A percentile compares a stretch with the other conserved stretches of the same genome.
These are phyloP conservation scores for Tulasnella sp. DNA, from an alignment of 768 basidiomycete species.

Conservation along the genomic window DNA sequence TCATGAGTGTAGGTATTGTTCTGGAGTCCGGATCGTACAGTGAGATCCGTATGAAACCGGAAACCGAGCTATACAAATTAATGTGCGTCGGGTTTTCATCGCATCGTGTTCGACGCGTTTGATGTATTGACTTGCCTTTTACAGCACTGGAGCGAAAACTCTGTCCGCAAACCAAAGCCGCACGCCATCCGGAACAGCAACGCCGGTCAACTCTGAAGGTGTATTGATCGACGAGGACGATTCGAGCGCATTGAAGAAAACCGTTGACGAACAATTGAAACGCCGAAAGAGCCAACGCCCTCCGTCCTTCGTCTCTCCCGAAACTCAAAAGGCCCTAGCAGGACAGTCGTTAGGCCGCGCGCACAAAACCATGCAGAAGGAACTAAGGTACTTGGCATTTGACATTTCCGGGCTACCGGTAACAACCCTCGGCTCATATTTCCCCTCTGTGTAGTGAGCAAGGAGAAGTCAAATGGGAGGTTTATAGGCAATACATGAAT, in stretches of 20 bases:
- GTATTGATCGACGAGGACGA: not conserved
- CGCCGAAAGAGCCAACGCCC: conserved; percentile 32
- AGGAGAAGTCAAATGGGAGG: conserved; percentile 70
- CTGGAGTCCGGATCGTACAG: conserved; percentile 69
- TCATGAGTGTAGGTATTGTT: conserved; percentile 49
- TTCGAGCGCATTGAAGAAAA: not conserved
- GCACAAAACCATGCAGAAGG: conserved; percentile 36
- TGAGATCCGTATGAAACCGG: conserved; percentile 54
- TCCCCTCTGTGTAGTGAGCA: conserved; percentile 57
- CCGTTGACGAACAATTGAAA: not conserved
- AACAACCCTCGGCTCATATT: conserved; percentile 57
- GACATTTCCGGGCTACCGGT: not conserved
- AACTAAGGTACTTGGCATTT: conserved; percentile 38
- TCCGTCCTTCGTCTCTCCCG: conserved; percentile 37
- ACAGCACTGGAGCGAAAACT: conserved; percentile 23
- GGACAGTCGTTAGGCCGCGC: not conserved
- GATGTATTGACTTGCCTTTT: not conserved
- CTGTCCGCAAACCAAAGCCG: conserved; percentile 34
- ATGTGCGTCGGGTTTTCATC: conserved; percentile 50
- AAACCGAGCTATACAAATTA: conserved; percentile 68
- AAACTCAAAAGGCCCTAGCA: conserved; percentile 31
- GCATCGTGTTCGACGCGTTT: not conserved
- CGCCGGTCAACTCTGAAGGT: conserved; percentile 40
- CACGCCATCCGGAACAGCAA: conserved; percentile 49
- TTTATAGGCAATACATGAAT: conserved; percentile 73